Evolutionary conservation across 345 rosid species (phyloP), one percentile per base, ranked within the genome.

Genomic region (Boechera divaricarpa): DNA sequence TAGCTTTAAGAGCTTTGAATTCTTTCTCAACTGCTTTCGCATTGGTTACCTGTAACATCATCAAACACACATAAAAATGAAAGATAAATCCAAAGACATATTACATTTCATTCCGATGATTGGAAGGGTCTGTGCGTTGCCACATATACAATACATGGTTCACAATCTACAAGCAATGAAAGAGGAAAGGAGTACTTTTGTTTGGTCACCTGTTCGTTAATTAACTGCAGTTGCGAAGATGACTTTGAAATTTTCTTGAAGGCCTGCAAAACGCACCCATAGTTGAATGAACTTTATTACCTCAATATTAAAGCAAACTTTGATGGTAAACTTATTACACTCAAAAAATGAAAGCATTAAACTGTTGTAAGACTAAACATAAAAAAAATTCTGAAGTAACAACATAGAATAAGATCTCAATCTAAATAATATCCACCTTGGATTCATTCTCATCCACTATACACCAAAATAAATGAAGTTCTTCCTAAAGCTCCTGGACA

Each of bases 21-120:
- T 95, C 97, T 71, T 87, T 89, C 81, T 92, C 99, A 49, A 85
- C 84, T 38, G 97, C 74, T 87, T 95, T 95, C 10, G 91, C 90
- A 66, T 92, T 84, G 52, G 89, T 87, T 63, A 85, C 87, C 98
- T 92, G 61, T 69, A 75, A 52, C 61, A 72, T 18, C 61, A 61
- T 68, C 56, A 74, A 59, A 42, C 53, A 69, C 70, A 69, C 24
- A 24, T n/a, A n/a, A n/a, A n/a, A n/a, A n/a, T n/a, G n/a, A n/a
- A n/a, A n/a, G n/a, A n/a, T n/a, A n/a, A n/a, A n/a, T n/a, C n/a
- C n/a, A n/a, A n/a, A n/a, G n/a, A n/a, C n/a, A 16, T 16, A 16
- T 16, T 32, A 47, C n/a, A 70, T 35, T 10, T 39, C 39, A 31
- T 38, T 18, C 31, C 12, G 0, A 45, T 13, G 18, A 47, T 29